Evolutionary conservation across 2,329 filamentous ascomycete species (phyloP), one percentile per base, ranked within the genome.

Genomic region (Neocucurbitaria cava): DNA sequence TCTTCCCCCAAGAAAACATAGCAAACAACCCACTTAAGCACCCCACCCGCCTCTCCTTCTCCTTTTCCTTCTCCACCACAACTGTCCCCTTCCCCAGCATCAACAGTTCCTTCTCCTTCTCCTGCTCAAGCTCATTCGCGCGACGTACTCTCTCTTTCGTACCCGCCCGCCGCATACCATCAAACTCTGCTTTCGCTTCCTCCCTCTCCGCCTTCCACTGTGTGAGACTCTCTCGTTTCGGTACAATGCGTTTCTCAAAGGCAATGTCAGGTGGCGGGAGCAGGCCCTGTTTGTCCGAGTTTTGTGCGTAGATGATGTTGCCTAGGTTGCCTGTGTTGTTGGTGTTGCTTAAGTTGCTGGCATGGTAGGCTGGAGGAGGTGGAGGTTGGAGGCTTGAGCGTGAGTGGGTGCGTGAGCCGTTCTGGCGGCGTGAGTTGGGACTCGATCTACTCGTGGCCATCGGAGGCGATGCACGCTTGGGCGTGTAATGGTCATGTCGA

Each of bases 71-170:
- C 13, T 17, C 17, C 24, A 31, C 46, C 24, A 48, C 48, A 45
- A 50, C 54, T 39, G 58, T 58, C 39, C 44, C 57, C 54, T 64
- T 54, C 2, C 57, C 52, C 51, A 66, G 48, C 20, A 41, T 24
- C 10, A 61, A 42, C 38, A 70, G 46, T 39, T 66, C 68, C 43
- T 54, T 61, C 40, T 68, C 68, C 44, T 46, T 66, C 54, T 66
- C 59, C 18, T 55, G 28, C 44, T 74, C 69, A 40, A 68, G 52
- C 54, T 69, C 66, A 51, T 73, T 72, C 23, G 68, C 71, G 15
- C 65, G 54, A 41, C 60, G 55, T 5, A 72, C 68, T 18, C 66
- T 51, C 49, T 71, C 68, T 28, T 58, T 57, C 35, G 70, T 61
- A 31, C 53, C 58, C 23, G 61, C 64, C 33, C 63, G 57, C 18